Conservation (phyloP, 2,329 filamentous ascomycete genomes). For the Blastomyces gilchristii region DNA sequence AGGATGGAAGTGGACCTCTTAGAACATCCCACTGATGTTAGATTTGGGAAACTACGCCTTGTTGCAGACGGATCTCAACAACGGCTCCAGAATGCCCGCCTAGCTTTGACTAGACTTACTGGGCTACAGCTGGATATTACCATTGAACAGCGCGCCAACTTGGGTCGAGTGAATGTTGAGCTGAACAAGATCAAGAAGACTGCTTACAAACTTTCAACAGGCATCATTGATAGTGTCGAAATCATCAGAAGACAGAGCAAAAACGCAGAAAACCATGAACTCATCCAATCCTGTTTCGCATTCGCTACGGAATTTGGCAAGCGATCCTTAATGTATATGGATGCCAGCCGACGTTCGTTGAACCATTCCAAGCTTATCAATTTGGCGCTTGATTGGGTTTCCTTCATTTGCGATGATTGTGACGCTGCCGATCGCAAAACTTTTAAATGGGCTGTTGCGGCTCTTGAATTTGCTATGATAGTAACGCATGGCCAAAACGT, state of each 20-base stretch:
- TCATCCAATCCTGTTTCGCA: slow-evolving; percentile 95
- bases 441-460: slow-evolving; percentile 92
- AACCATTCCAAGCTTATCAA: slow-evolving; percentile 94
- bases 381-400: slow-evolving; percentile 90
- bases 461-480: slow-evolving; percentile 91
- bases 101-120: slow-evolving; percentile 64
- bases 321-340: slow-evolving; percentile 87
- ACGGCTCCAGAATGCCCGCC: slow-evolving; percentile 67
- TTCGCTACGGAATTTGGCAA: slow-evolving; percentile 99
- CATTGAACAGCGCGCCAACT: slow-evolving; percentile 84
- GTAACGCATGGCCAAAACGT: slow-evolving; percentile 94
- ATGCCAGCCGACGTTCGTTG: slow-evolving; percentile 89
- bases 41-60: slow-evolving; percentile 73
- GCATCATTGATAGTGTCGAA: slow-evolving; percentile 97
- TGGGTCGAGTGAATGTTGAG: slow-evolving; percentile 82
- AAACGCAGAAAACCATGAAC: slow-evolving; percentile 72
- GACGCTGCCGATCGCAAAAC: slow-evolving; percentile 88
- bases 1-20: slow-evolving; percentile 61
- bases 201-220: slow-evolving; percentile 90
- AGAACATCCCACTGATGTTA: slow-evolving; percentile 73
- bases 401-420: slow-evolving; percentile 96
- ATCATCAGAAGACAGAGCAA: slow-evolving; percentile 74
- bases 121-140: slow-evolving; percentile 79
- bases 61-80: slow-evolving; percentile 79
- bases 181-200: slow-evolving; percentile 92